Base-by-base conservation (phyloP, 257 asterid genomes). In the Henckelia pumila region DNA sequence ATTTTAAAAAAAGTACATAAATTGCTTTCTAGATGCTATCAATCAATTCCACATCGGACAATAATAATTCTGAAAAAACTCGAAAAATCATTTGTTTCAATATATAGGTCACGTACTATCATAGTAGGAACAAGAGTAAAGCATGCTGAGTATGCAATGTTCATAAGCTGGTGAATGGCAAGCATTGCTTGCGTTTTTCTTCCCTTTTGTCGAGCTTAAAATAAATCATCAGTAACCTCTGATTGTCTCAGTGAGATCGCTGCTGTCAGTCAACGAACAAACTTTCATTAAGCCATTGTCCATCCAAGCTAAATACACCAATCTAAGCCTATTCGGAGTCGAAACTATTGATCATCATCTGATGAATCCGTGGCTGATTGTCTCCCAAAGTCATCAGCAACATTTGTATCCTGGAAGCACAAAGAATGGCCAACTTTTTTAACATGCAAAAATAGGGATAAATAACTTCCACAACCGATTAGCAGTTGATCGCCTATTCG, bases 291-390 rank as follows among this genome's bases (percentile, higher is more conserved):
- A 33, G 21, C 69, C 55, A 16, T 28, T 52, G 56, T n/a, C 47
- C 47, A 61, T 26, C 21, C 1, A 69, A 40, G 71, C 23, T 22
- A 14, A 19, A 21, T 40, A 63, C 70, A 62, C 53, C 52, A 2
- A 21, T 25, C 35, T 29, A 20, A 53, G 63, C 53, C 59, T 40
- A 65, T 59, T n/a, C 37, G 13, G 8, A 3, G 25, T 37, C 35
- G 25, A 61, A 30, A 4, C 37, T 32, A 7, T 69, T 72, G 85
- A 35, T 84, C 95, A 30, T 89, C 87, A 61, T 83, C 93, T 0
- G 93, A 79, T 17, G 95, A 81, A 70, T 80, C 85, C 20, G 82
- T 21, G 30, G 77, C 87, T 37, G 84, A 59, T 56, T 68, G 69
- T 76, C 77, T 74, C 73, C 81, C 82, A 64, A 77, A 74, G 53